Evolutionary conservation across 441 rosid genomes (phyloP), one percentile per base, ranked within the genome.

Genomic region (Raphanus hybrid): DNA sequence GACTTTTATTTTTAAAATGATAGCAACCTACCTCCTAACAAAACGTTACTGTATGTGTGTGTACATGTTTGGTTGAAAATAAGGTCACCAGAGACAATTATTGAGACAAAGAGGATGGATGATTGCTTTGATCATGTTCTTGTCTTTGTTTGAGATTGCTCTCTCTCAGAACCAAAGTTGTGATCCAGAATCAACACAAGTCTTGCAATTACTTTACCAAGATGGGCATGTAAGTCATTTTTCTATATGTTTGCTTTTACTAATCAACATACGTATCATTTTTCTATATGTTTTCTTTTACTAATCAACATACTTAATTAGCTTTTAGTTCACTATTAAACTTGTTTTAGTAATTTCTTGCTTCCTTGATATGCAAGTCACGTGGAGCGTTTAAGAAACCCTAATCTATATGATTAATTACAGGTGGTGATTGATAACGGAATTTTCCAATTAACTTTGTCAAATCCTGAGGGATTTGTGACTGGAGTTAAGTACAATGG

Each of bases 341-440:
- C 39, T n/a, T 48, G 54, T 12, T 48, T 48, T 48, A 48, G 54
- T 26, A 11, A 3, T 29, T 29, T 29, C 34, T 29, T 0, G 34
- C 4, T 74, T 75, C 6, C 82, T 75, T 80, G 76, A 29, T 43
- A 2, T 50, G 14, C 5, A 29, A 29, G 34, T 29, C 64, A 74
- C 43, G 3, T 43, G 12, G 15, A 66, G 6, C 4, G 43, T 67
- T 68, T 54, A 2, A 27, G 26, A 64, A 74, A 45, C 58, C 75
- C 63, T 74, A 58, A 34, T 2, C 9, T 15, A 6, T 15, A 35
- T 10, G 52, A 11, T 3, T 23, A 1, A 59, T 37, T 29, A 76
- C 83, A 90, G 95, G 95, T 88, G 80, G 80, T 84, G 71, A 54
- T 90, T 79, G 95, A 87, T 61, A 90, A 90, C 68, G 91, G 95